Conservation (phyloP, 2,329 filamentous ascomycete species). For the Cryphonectria japonica region DNA sequence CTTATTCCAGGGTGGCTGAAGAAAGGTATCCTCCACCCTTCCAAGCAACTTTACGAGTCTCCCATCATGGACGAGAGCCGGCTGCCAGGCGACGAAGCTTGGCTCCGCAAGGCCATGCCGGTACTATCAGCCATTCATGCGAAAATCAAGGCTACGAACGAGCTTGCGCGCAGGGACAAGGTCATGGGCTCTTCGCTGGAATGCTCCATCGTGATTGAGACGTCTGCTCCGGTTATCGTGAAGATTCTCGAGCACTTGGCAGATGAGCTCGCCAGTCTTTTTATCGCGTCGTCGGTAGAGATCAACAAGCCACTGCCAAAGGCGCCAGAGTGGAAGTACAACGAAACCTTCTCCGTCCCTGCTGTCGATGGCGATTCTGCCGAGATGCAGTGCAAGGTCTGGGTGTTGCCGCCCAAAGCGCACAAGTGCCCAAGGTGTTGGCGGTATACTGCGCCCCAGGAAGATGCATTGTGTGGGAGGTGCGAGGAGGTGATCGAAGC, state of each 20-base stretch:
- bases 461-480: slow-evolving; percentile 70
- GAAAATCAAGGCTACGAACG: slow-evolving; percentile 75
- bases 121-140: slow-evolving; percentile 60
- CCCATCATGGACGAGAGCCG: slow-evolving; percentile 47
- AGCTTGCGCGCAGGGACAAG: slow-evolving; percentile 72
- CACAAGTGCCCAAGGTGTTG: slow-evolving; percentile 88
- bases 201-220: slow-evolving; percentile 65
- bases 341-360: slow-evolving; percentile 46
- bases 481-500: slow-evolving; percentile 69
- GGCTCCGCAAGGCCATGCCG: slow-evolving; percentile 48
- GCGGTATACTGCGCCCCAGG: slow-evolving; percentile 74
- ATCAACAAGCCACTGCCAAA: slow-evolving; percentile 44
- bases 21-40: slow-evolving; percentile 46
- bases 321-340: slow-evolving; percentile 46
- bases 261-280: slow-evolving; percentile 64
- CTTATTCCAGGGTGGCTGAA: slow-evolving; percentile 70
- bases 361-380: slow-evolving; percentile 22
- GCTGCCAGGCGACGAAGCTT: slow-evolving; percentile 43
- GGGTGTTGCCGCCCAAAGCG: slow-evolving; percentile 53
- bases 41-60: slow-evolving; percentile 51
- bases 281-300: slow-evolving; percentile 70
- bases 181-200: slow-evolving; percentile 80
- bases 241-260: slow-evolving; percentile 45
- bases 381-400: slow-evolving; percentile 43
- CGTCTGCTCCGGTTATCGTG: slow-evolving; percentile 44